phyloP scores from a whole-genome alignment of 1,284 basidiomycete species.

The Rhodotorula sp. region DNA sequence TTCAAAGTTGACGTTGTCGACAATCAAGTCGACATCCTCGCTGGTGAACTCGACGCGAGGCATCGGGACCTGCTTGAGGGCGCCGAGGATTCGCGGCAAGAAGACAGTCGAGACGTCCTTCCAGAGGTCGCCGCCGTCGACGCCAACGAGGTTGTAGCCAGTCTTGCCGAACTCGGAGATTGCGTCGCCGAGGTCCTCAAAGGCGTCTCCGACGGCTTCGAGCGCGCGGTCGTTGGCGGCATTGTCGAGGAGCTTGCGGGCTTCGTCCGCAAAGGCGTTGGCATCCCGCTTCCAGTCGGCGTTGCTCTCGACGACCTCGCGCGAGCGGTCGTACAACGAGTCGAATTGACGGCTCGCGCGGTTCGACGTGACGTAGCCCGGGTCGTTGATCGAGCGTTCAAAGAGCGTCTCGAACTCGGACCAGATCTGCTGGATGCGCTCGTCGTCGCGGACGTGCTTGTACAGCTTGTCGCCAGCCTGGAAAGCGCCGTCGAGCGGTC shows the following conservation, averaged over 20 bases:
- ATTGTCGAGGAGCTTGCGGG: slow-evolving; percentile 23
- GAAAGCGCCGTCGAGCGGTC: slow-evolving; percentile 49
- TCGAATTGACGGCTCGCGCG: slow-evolving; percentile 49
- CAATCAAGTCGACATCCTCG: slow-evolving; percentile 35
- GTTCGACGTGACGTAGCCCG: slow-evolving; percentile 50
- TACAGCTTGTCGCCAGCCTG: slow-evolving; percentile 49
- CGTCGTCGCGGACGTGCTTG: slow-evolving; percentile 50
- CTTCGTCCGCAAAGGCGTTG: slow-evolving; percentile 21
- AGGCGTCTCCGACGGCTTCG: slow-evolving; percentile 22
- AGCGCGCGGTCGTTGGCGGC: slow-evolving; percentile 34
- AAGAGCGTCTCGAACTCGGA: slow-evolving; percentile 48
- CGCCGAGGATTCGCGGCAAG: slow-evolving; percentile 51
- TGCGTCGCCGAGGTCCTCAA: slow-evolving; percentile 27
- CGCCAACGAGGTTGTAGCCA: slow-evolving; percentile 24
- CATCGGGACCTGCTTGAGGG: slow-evolving; percentile 53
- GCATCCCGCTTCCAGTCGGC: slow-evolving; percentile 33
- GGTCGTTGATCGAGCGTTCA: slow-evolving; percentile 49
- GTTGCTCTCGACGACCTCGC: slow-evolving; percentile 31
- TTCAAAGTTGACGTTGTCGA: slow-evolving; percentile 47
- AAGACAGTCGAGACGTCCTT: slow-evolving; percentile 52
- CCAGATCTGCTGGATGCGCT: slow-evolving; percentile 49
- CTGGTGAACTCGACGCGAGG: slow-evolving; percentile 54
- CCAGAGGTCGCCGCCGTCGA: slow-evolving; percentile 32
- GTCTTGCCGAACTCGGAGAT: slow-evolving; percentile 30
- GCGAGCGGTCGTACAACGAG: slow-evolving; percentile 47